Conservation (phyloP, 495 filamentous ascomycete genomes). For the Penicillium robsamsonii region DNA sequence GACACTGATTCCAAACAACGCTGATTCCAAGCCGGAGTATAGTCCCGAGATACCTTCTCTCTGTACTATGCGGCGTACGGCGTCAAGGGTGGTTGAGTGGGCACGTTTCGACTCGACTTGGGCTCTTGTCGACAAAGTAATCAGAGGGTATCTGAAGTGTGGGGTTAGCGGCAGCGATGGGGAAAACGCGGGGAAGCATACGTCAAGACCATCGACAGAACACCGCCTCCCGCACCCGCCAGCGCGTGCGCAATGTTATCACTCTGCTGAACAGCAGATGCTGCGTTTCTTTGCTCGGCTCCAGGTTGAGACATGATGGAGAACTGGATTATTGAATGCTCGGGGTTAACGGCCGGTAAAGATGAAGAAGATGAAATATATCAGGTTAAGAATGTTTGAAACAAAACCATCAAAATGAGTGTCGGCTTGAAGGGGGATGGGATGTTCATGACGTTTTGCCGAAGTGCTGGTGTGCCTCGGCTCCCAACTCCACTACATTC, state of each 20-base stretch:
- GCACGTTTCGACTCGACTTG: constrained; percentile 96
- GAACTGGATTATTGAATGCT: not conserved
- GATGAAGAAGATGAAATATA: constrained; percentile 16
- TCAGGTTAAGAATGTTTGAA: constrained; percentile 3
- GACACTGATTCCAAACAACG: constrained; percentile 94
- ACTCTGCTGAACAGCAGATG: constrained; percentile 62
- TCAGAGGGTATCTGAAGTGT: constrained; percentile 76
- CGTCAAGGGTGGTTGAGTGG: constrained; percentile 74
- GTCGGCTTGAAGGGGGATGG: constrained; percentile 30
- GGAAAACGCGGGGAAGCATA: constrained; percentile 40
- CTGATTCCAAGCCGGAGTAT: constrained; percentile 84
- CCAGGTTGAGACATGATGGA: constrained; percentile 42
- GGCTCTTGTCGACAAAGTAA: constrained; percentile 95
- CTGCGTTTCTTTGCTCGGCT: constrained; percentile 35
- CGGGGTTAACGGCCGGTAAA: constrained; percentile 2
- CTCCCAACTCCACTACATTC: constrained; percentile 27
- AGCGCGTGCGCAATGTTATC: constrained; percentile 91
- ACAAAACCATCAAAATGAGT: constrained; percentile 23
- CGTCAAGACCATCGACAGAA: constrained; percentile 94
- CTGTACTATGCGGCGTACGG: constrained; percentile 81
- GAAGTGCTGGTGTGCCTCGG: constrained; percentile 41
- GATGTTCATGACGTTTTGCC: constrained; percentile 48
- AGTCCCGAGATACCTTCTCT: constrained; percentile 86
- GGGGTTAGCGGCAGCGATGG: constrained; percentile 18
- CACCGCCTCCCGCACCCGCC: constrained; percentile 84